Percentiles rank a stretch among this genome's conserved stretches.
Evolutionary conservation across 768 basidiomycete genomes (phyloP).

Genomic region (Macrolepiota fuliginosa): DNA sequence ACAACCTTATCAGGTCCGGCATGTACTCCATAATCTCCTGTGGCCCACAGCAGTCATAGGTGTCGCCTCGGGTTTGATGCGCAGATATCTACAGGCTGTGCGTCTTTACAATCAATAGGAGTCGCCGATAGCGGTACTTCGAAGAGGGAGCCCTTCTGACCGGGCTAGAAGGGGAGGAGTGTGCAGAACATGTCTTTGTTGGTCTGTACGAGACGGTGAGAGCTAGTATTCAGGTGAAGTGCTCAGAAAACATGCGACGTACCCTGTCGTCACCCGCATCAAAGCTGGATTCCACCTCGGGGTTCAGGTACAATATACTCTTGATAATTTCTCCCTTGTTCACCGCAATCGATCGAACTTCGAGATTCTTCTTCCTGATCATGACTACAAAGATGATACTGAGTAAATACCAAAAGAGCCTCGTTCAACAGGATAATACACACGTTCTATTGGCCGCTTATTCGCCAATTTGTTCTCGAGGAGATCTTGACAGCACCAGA

Average conservation of each 20-base stretch:
- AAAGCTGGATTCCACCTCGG: constrained; percentile 93
- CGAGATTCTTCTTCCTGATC: constrained; percentile 97
- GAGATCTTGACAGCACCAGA: constrained; percentile 96
- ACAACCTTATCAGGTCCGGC: constrained; percentile 16
- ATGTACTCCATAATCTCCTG: constrained; percentile 84
- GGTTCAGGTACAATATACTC: constrained; percentile 87
- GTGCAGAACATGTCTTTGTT: constrained; percentile 99
- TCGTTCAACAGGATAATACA: constrained; percentile 14
- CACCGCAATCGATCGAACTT: constrained; percentile 91
- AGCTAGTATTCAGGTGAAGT: not conserved
- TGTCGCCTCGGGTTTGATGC: constrained; percentile 63
- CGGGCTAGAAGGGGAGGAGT: constrained; percentile 59
- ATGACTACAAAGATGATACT: constrained; percentile 55
- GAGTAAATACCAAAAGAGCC: not conserved
- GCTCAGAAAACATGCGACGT: not conserved
- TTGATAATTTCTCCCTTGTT: constrained; percentile 99
- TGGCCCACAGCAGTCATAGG: constrained; percentile 94
- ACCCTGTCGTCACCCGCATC: constrained; percentile 99
- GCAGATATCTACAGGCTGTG: constrained; percentile 55
- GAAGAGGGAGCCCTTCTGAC: constrained; percentile 44
- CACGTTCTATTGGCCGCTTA: constrained; percentile 92
- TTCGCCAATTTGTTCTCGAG: constrained; percentile 92
- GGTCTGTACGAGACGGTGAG: constrained; percentile 61
- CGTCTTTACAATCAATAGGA: constrained; percentile 44
- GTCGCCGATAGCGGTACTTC: constrained; percentile 56